Conservation (phyloP, 306 rosid species). For the Macrotyloma uniflorum region DNA sequence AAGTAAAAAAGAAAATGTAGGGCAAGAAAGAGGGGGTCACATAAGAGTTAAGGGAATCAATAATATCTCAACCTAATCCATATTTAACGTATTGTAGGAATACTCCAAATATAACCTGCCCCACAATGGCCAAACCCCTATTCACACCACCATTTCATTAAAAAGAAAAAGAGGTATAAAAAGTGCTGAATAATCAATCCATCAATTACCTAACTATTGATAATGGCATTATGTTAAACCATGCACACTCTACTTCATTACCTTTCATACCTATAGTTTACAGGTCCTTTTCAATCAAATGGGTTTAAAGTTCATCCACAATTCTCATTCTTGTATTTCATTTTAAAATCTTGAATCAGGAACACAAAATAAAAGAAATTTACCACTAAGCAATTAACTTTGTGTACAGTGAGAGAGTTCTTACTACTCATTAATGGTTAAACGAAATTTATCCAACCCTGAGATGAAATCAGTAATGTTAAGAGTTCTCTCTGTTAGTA, state of each 20-base stretch:
- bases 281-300: not conserved
- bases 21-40: not conserved
- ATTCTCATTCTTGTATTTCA: no score
- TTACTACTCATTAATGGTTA: no score
- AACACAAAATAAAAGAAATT: no score
- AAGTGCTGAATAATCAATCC: not conserved
- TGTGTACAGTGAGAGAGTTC: no score
- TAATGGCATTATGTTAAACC: not conserved
- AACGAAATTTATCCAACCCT: no score
- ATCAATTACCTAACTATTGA: not conserved
- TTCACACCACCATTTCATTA: not conserved
- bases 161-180: not conserved
- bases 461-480: no score
- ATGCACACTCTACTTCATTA: not conserved
- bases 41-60: not conserved
- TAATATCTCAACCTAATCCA: not conserved
- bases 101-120: not conserved
- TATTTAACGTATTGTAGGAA: not conserved
- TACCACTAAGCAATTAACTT: no score
- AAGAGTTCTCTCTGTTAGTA: no score
- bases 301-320: not conserved
- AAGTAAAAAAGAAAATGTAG: not conserved
- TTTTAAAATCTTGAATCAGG: no score
- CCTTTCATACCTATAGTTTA: not conserved
- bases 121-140: not conserved